phyloP scores from a whole-genome alignment of 805 yeast genomes.

The Lipomyces sp. region DNA sequence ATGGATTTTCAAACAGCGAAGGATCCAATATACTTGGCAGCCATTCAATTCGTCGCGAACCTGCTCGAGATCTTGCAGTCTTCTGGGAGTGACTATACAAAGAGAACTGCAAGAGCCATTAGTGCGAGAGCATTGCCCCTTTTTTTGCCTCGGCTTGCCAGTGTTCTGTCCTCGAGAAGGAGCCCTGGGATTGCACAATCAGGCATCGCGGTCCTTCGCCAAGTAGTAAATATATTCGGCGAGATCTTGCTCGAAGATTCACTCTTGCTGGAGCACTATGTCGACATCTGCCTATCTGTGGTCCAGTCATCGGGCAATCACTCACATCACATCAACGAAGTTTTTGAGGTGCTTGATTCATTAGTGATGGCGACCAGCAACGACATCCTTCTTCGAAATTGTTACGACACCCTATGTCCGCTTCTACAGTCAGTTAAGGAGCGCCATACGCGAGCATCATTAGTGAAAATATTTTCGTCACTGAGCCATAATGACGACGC shows the following conservation, averaged over 20 bases:
- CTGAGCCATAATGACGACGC: conserved; percentile 60
- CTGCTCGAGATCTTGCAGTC: conserved; percentile 23
- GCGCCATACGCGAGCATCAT: conserved; percentile 61
- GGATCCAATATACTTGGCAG: conserved; percentile 64
- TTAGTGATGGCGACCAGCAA: conserved; percentile 35
- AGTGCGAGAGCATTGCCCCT: conserved; percentile 7
- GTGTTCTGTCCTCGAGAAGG: conserved; percentile 15
- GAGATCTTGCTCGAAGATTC: conserved; percentile 13
- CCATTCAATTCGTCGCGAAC: conserved; percentile 53
- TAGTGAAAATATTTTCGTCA: conserved; percentile 63
- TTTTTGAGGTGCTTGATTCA: conserved; percentile 25
- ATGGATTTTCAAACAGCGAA: conserved; percentile 64
- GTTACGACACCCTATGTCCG: conserved; percentile 59
- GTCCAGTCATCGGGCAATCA: conserved; percentile 21
- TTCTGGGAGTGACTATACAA: background rate
- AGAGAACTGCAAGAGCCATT: background rate
- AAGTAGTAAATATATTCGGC: conserved; percentile 11
- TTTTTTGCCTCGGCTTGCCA: conserved; percentile 28
- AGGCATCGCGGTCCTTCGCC: conserved; percentile 23
- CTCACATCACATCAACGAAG: conserved; percentile 17
- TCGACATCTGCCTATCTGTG: conserved; percentile 28
- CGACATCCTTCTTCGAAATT: conserved; percentile 50
- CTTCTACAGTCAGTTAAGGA: conserved; percentile 66
- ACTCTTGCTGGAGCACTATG: conserved; percentile 25
- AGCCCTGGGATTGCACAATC: conserved; percentile 18